Conservation (phyloP, 2,329 filamentous ascomycete species). For the Emergomyces pasteurianus region DNA sequence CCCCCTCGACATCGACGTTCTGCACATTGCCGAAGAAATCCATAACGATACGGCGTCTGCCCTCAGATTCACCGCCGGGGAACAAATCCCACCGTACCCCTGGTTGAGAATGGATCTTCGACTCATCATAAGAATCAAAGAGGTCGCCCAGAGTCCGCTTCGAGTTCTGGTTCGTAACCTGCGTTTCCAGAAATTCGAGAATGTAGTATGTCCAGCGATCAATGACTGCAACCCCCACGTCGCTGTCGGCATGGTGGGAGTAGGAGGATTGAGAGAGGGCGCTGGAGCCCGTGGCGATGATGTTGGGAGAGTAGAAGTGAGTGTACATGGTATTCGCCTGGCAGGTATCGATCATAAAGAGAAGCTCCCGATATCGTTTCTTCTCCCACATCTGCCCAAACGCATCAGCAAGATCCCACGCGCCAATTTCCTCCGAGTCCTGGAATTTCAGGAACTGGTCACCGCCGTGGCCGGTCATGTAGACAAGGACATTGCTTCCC, state of each 20-base stretch:
- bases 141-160: slow-evolving; percentile 87
- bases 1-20: slow-evolving; percentile 76
- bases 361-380: slow-evolving; percentile 93
- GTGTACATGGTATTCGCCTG: slow-evolving; percentile 99
- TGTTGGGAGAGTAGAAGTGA: slow-evolving; percentile 95
- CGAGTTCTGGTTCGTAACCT: slow-evolving; percentile 72
- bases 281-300: slow-evolving; percentile 93
- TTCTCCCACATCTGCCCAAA: slow-evolving; percentile 99
- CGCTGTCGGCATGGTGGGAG: slow-evolving; percentile 94
- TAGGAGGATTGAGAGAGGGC: slow-evolving; percentile 95
- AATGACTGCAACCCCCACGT: slow-evolving; percentile 95
- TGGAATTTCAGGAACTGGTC: slow-evolving; percentile 99
- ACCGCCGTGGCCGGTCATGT: slow-evolving; percentile 97
- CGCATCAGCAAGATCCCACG: slow-evolving; percentile 89
- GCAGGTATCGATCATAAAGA: slow-evolving; percentile 99
- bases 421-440: slow-evolving; percentile 93
- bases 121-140: slow-evolving; percentile 90
- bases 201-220: slow-evolving; percentile 99
- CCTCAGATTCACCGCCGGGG: slow-evolving; percentile 64
- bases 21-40: slow-evolving; percentile 99
- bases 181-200: slow-evolving; percentile 85
- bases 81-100: slow-evolving; percentile 96
- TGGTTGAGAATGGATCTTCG: slow-evolving; percentile 86
- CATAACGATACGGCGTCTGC: slow-evolving; percentile 69
- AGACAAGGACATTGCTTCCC: slow-evolving; percentile 90